phyloP scores from a whole-genome alignment of 2,329 filamentous ascomycete species.

The Colletotrichum incanum region DNA sequence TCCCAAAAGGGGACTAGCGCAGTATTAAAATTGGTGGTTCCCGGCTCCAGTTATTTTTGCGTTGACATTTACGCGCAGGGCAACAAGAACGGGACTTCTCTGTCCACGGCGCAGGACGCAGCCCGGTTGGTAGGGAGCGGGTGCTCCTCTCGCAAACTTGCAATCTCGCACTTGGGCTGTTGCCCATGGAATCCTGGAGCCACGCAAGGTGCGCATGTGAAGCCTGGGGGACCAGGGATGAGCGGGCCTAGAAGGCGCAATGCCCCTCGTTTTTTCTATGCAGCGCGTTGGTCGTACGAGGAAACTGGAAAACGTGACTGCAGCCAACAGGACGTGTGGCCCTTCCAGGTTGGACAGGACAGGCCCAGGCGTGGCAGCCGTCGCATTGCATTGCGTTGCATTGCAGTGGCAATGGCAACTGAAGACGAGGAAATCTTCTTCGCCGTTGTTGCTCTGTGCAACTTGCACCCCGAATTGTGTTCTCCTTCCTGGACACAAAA shows the following conservation, averaged over 20 bases:
- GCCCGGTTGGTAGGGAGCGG: not conserved
- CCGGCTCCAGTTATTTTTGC: constrained; percentile 36
- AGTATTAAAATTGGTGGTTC: constrained; percentile 27
- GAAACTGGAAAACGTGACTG: not conserved
- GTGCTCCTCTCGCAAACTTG: not conserved
- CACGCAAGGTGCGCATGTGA: constrained; percentile 14
- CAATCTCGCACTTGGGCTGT: constrained; percentile 8
- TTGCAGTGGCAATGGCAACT: not conserved
- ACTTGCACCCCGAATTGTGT: not conserved
- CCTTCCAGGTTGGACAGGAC: not conserved
- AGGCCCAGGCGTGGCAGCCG: constrained; percentile 3
- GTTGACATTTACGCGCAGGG: constrained; percentile 19
- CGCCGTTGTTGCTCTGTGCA: not conserved
- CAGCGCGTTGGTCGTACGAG: constrained; percentile 4
- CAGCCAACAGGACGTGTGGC: not conserved
- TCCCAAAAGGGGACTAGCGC: constrained; percentile 24
- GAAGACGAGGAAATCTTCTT: not conserved
- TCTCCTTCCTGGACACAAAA: constrained; percentile 1
- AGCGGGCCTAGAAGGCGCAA: not conserved
- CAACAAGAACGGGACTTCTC: not conserved
- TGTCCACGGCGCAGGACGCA: not conserved
- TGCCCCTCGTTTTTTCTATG: constrained; percentile 7
- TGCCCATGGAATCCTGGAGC: constrained; percentile 2
- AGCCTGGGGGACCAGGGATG: constrained; percentile 11
- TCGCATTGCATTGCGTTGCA: constrained; percentile 6